These are phyloP conservation scores for Russula brevipes DNA, from an alignment of 768 basidiomycete genomes.

Conservation along the genomic window DNA sequence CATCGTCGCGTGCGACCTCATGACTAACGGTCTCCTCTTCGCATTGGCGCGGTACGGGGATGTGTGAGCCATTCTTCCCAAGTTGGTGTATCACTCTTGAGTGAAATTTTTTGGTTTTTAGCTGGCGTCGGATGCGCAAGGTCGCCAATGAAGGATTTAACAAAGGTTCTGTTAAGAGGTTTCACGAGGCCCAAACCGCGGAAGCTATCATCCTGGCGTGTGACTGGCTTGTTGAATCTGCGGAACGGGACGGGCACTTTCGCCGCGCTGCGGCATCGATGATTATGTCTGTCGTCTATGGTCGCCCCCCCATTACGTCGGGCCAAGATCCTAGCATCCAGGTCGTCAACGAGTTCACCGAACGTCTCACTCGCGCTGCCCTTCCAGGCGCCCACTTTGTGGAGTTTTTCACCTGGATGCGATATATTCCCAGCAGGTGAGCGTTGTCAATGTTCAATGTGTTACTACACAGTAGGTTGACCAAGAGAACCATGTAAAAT, in stretches of 20 bases:
- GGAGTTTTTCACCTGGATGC: constrained; percentile 14
- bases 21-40: background rate
- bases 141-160: too few species aligned
- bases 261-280: constrained; percentile 2
- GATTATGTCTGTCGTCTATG: constrained; percentile 5
- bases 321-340: background rate
- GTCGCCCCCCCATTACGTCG: background rate
- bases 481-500: background rate
- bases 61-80: too few species aligned
- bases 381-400: constrained; percentile 11
- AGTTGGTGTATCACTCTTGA: too few species aligned
- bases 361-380: background rate
- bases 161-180: background rate
- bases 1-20: constrained; percentile 2
- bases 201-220: background rate
- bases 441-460: background rate
- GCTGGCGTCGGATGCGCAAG: too few species aligned
- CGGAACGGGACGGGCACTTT: background rate
- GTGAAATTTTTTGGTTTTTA: too few species aligned
- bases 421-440: constrained; percentile 10
- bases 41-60: background rate
- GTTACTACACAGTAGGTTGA: background rate
- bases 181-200: background rate
- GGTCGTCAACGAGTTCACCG: background rate
- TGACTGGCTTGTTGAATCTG: background rate